Evolutionary conservation across 202 grass and related monocot genomes (phyloP), one percentile per base, ranked within the genome.

Genomic region (Bolboschoenoplectus hybrid): DNA sequence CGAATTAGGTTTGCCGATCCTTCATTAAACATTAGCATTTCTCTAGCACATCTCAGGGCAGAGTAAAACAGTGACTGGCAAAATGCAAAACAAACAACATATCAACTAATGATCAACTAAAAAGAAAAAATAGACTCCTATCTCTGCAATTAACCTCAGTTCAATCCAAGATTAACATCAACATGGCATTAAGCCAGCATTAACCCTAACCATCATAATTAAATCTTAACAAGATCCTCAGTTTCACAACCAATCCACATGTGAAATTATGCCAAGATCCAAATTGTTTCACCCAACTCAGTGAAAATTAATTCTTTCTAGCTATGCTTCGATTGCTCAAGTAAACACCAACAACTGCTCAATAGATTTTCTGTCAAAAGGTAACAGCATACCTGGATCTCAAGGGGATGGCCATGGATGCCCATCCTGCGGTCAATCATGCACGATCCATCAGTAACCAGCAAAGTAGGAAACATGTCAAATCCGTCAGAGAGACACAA

Each of bases 371-470:
- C 0, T 14, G 14, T 8, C 58, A 79, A 55, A 16, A 36, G 72
- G 26, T 78, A 60, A 63, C 20, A 85, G 70, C 85, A 91, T 89
- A 98, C 97, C 89, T 98, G 97, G 72, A 98, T 98, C 89, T 98
- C 97, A 81, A 98, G 97, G 88, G 97, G 97, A 90, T 98, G 93
- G 4, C 97, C 97, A 92, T 98, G 93, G 80, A 98, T 98, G 60
- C 97, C 97, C 93, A 98, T 98, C 80, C 97, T 87, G 80, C 97
- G 88, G 73, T 98, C 97, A 85, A 98, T 96, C 97, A 98, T 98
- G 90, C 97, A 98, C 53, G 97, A 98, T 38, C 93, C 97, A 52
- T 98, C 97, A 57, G 97, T 96, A 88, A 98, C 97, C 74, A 98
- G 84, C 81, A 98, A 88, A 84, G 97, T 94, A 67, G 97, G 97